phyloP scores from a whole-genome alignment of 352 stramenopile genomes.

The Phytophthora multivora region DNA sequence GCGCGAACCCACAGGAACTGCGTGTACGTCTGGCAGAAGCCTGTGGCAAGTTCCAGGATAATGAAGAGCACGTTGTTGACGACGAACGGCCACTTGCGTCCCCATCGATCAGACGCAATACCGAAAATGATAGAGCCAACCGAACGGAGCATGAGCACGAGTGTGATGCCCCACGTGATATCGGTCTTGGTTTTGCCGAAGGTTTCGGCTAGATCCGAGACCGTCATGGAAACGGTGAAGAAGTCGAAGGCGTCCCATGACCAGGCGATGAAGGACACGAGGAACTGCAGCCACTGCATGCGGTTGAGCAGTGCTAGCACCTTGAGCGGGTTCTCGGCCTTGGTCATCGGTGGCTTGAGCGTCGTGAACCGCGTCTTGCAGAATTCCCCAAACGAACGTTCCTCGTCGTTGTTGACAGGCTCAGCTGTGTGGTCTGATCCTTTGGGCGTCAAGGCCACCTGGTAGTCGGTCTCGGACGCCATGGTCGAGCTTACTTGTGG shows the following conservation, averaged over 20 bases:
- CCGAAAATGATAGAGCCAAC: conserved; percentile 51
- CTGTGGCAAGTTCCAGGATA: conserved; percentile 43
- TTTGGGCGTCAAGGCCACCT: conserved; percentile 35
- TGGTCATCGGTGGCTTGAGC: conserved; percentile 47
- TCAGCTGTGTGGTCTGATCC: conserved; percentile 23
- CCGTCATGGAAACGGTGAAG: conserved; percentile 59
- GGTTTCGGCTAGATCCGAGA: conserved; percentile 52
- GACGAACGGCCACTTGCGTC: conserved; percentile 48
- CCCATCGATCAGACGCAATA: conserved; percentile 49
- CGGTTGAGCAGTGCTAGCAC: conserved; percentile 37
- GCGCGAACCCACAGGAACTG: conserved; percentile 41
- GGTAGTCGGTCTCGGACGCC: conserved; percentile 32
- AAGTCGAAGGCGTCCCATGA: conserved; percentile 66
- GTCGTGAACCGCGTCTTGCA: conserved; percentile 41
- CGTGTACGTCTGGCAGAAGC: conserved; percentile 46
- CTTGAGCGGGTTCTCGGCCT: conserved; percentile 34
- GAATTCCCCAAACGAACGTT: conserved; percentile 42
- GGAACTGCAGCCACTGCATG: conserved; percentile 47
- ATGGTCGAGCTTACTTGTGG: conserved; percentile 1
- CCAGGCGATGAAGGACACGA: conserved; percentile 46
- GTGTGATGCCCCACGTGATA: conserved; percentile 62
- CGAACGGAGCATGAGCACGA: conserved; percentile 58
- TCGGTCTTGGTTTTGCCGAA: conserved; percentile 52
- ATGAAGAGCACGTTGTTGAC: conserved; percentile 55
- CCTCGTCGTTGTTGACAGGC: conserved; percentile 29